A percentile compares a stretch with the other conserved stretches of the same genome.
phyloP scores from a whole-genome alignment of 805 yeast genomes.

The Saccharomycopsis fibuligera region DNA sequence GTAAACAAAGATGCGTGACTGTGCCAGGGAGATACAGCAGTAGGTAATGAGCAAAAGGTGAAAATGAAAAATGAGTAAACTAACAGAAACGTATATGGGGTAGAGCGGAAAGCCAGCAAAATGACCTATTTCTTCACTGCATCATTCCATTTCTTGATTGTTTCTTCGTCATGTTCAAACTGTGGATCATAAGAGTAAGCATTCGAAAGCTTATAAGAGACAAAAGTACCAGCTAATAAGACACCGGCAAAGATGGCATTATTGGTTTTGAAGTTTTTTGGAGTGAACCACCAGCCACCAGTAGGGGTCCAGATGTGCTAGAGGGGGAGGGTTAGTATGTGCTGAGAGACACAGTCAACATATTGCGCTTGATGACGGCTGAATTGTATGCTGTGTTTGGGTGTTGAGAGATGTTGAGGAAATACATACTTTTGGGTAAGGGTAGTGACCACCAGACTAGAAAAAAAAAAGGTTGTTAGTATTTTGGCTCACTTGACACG shows the following conservation, averaged over 20 bases:
- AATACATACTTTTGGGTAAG: constrained; percentile 20
- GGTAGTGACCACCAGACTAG: constrained; percentile 21
- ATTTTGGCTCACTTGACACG: too few species aligned
- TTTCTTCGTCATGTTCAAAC: constrained; percentile 16
- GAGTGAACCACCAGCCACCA: constrained; percentile 23
- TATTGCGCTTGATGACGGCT: neutral
- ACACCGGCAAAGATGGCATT: constrained; percentile 12
- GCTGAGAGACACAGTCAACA: too few species aligned
- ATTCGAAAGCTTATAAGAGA: constrained; percentile 1
- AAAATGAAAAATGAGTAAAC: too few species aligned
- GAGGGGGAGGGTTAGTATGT: constrained; percentile 2
- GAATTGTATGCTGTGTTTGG: neutral
- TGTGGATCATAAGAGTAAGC: constrained; percentile 13
- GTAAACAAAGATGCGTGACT: too few species aligned
- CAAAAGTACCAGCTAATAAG: constrained; percentile 2
- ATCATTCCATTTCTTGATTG: constrained; percentile 18
- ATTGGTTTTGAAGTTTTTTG: constrained; percentile 20
- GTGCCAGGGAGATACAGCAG: too few species aligned
- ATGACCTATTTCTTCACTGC: constrained; percentile 18
- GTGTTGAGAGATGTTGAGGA: neutral
- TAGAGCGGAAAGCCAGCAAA: too few species aligned
- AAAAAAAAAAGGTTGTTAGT: too few species aligned
- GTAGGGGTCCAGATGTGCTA: constrained; percentile 22
- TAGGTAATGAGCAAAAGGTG: too few species aligned
- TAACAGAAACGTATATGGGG: too few species aligned